Percentiles rank a stretch among this genome's conserved stretches.
Evolutionary conservation across 2,329 filamentous ascomycete species (phyloP).

Genomic region (Microcera coccophila): DNA sequence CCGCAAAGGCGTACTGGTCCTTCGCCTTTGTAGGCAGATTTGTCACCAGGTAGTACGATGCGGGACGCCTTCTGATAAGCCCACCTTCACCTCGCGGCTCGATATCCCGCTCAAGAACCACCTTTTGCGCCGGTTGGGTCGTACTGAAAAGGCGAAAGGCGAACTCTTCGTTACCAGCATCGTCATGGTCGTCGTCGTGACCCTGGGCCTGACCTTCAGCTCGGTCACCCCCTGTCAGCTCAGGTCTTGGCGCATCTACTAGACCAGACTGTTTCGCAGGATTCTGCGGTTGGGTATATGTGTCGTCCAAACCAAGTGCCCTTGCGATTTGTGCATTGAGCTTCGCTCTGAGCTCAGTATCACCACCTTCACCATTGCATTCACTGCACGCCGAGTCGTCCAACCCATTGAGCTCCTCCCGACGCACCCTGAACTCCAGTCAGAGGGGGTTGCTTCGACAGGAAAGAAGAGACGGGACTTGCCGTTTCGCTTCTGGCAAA

Average conservation of each 20-base stretch:
- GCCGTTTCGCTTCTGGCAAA: slow-evolving; percentile 33
- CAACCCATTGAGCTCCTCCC: slow-evolving; percentile 49
- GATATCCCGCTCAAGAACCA: slow-evolving; percentile 47
- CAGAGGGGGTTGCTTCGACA: background rate
- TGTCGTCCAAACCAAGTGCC: slow-evolving; percentile 41
- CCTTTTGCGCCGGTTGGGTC: slow-evolving; percentile 42
- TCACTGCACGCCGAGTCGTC: slow-evolving; percentile 24
- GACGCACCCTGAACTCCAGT: slow-evolving; percentile 46
- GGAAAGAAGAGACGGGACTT: slow-evolving; percentile 2
- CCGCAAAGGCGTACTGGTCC: slow-evolving; percentile 41
- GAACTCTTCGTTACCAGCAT: slow-evolving; percentile 40
- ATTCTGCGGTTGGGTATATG: slow-evolving; percentile 6
- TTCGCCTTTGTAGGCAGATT: slow-evolving; percentile 35
- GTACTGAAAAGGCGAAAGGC: slow-evolving; percentile 57
- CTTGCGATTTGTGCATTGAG: slow-evolving; percentile 48
- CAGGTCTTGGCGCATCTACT: slow-evolving; percentile 7
- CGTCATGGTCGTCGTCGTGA: slow-evolving; percentile 17
- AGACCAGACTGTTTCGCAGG: background rate
- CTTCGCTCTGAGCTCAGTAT: slow-evolving; percentile 40
- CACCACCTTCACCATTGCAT: slow-evolving; percentile 30
- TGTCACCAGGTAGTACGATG: slow-evolving; percentile 47
- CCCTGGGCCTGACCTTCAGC: slow-evolving; percentile 11
- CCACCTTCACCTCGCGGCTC: slow-evolving; percentile 36
- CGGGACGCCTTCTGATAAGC: slow-evolving; percentile 36
- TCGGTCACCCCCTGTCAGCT: slow-evolving; percentile 8